Percentiles rank a stretch among this genome's conserved stretches.
Conservation (phyloP, 306 rosid species). For the Fagus crenata region DNA sequence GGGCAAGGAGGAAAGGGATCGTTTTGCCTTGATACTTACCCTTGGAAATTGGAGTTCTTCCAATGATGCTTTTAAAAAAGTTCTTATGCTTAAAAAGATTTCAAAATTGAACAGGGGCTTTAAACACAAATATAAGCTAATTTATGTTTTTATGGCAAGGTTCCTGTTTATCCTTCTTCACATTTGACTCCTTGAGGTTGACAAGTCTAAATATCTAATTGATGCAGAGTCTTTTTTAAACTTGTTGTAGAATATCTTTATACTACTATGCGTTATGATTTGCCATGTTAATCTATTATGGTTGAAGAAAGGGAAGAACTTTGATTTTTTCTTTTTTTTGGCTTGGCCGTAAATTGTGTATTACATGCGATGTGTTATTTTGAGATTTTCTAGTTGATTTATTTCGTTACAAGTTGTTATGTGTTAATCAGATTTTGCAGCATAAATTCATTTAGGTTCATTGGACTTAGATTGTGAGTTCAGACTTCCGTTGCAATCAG, state of each 20-base stretch:
- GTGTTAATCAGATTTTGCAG: background rate
- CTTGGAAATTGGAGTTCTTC: background rate
- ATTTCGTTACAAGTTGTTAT: too few species aligned
- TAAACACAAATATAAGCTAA: background rate
- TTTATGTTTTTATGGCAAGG: background rate
- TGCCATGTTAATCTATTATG: background rate
- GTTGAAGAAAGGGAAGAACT: background rate
- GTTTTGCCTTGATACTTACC: background rate
- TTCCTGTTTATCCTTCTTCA: background rate
- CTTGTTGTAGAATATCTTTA: background rate
- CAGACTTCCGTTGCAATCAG: background rate
- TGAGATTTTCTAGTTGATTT: too few species aligned
- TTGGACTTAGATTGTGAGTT: background rate
- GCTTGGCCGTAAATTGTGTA: background rate
- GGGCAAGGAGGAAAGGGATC: too few species aligned
- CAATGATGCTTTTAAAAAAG: background rate
- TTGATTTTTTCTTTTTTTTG: background rate
- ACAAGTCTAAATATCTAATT: background rate
- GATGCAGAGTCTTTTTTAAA: background rate
- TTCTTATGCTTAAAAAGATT: background rate
- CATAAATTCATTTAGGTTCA: background rate
- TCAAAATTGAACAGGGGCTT: background rate
- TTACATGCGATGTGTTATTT: background rate
- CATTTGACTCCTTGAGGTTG: slow-evolving; percentile 3
- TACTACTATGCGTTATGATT: background rate